These are phyloP conservation scores for Xylaria sp. DNA, from an alignment of 495 filamentous ascomycete species.

Conservation along the genomic window DNA sequence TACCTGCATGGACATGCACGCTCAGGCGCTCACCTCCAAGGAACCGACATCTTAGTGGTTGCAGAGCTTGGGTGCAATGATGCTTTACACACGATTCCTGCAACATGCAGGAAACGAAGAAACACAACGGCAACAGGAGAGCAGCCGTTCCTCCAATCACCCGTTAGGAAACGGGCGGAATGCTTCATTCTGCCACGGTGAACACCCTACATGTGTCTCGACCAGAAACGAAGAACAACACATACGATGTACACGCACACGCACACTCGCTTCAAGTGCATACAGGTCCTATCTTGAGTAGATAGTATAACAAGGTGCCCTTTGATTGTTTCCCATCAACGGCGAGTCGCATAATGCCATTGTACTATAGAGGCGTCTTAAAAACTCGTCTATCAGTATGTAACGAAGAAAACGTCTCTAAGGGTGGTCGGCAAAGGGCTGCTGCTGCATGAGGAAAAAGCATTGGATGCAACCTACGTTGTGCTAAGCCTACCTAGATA, in stretches of 20 bases:
- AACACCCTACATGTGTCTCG: not conserved
- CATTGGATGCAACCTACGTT: not conserved
- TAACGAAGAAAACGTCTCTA: not conserved
- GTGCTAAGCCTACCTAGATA: not conserved
- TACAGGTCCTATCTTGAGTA: not conserved
- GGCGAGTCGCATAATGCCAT: not conserved
- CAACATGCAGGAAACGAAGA: constrained; percentile 14
- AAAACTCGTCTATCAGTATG: not conserved
- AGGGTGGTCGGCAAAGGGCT: not conserved
- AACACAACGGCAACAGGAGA: constrained; percentile 4
- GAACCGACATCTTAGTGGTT: not conserved
- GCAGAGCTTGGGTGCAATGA: not conserved
- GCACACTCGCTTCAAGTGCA: not conserved
- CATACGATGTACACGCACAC: not conserved
- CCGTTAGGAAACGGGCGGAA: not conserved
- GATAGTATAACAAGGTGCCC: not conserved
- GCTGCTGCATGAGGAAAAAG: not conserved
- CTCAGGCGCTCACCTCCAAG: constrained; percentile 18
- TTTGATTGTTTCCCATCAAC: not conserved
- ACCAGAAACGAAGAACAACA: not conserved
- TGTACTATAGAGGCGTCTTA: no score
- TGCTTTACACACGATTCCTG: constrained; percentile 16
- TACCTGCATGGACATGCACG: constrained; percentile 23
- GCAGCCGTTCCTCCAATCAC: constrained; percentile 1
- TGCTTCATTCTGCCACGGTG: not conserved